Evolutionary conservation across 2,329 filamentous ascomycete genomes (phyloP).

Genomic region (Aspergillus sp.): DNA sequence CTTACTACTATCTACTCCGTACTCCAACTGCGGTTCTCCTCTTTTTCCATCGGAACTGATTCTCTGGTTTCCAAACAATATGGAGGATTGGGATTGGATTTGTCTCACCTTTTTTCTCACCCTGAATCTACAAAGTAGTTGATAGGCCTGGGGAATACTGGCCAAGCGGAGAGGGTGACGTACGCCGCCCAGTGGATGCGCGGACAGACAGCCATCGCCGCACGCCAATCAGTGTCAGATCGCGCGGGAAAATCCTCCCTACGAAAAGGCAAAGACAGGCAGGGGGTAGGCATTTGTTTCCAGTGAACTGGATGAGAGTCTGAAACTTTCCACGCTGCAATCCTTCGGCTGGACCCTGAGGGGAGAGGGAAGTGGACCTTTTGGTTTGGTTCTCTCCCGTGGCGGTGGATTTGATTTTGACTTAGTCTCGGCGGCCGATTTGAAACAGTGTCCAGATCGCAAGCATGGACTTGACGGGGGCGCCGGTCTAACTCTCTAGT

Average conservation of each 20-base stretch:
- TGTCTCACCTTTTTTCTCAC: not conserved
- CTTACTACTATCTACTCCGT: too few relatives aligned
- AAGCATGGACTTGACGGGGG: constrained; percentile 9
- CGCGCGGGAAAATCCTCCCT: not conserved
- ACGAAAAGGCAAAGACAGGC: too few relatives aligned
- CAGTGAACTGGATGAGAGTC: not conserved
- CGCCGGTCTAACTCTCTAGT: too few relatives aligned
- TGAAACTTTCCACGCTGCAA: not conserved
- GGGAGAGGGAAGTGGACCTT: not conserved
- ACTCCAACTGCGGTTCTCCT: too few relatives aligned
- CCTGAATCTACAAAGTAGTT: not conserved
- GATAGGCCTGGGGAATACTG: not conserved
- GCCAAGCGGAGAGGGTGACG: constrained; percentile 8
- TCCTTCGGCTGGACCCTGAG: constrained; percentile 7
- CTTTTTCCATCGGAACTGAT: too few relatives aligned
- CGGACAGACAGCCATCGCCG: not conserved
- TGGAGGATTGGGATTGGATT: not conserved
- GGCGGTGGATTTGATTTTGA: not conserved
- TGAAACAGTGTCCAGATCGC: constrained; percentile 13
- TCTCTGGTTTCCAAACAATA: not conserved
- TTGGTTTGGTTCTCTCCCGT: not conserved
- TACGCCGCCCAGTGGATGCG: not conserved
- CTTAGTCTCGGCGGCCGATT: constrained; percentile 6
- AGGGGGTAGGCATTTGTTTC: not conserved
- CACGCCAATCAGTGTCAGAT: constrained; percentile 5